phyloP scores from a whole-genome alignment of 1,284 basidiomycete genomes.

The Cerrena zonata region DNA sequence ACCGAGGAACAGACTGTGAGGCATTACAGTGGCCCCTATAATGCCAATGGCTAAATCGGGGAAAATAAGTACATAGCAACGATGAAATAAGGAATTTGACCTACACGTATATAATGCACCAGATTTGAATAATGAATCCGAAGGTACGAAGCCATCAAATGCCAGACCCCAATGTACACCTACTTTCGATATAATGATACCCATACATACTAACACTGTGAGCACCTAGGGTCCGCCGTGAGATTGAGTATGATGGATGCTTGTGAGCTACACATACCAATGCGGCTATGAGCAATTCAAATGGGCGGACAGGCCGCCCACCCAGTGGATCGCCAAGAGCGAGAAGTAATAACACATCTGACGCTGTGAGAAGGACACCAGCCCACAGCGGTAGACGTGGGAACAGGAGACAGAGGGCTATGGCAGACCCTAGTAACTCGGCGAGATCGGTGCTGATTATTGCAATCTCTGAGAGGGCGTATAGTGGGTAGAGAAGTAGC shows the following conservation, averaged over 20 bases:
- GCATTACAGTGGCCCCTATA: constrained; percentile 82
- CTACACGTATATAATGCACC: constrained; percentile 76
- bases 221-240: constrained; percentile 50
- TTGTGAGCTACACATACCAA: constrained; percentile 36
- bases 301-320: constrained; percentile 54
- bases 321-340: constrained; percentile 57
- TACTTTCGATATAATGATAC: constrained; percentile 72
- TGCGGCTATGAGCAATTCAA: constrained; percentile 69
- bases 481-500: constrained; percentile 67
- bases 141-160: constrained; percentile 84
- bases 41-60: constrained; percentile 70
- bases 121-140: constrained; percentile 54
- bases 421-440: constrained; percentile 75
- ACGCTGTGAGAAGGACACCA: constrained; percentile 77
- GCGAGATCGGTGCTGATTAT: constrained; percentile 77
- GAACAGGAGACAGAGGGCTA: constrained; percentile 77
- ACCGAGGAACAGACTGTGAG: constrained; percentile 86
- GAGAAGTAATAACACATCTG: constrained; percentile 78
- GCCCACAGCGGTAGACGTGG: constrained; percentile 76
- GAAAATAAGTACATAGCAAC: constrained; percentile 6
- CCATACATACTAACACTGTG: constrained; percentile 77
- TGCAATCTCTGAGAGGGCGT: constrained; percentile 69
- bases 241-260: background rate
- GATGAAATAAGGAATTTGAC: constrained; percentile 14
- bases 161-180: constrained; percentile 72